Conservation (phyloP, 1,284 basidiomycete species). For the Phlebopus sp. region DNA sequence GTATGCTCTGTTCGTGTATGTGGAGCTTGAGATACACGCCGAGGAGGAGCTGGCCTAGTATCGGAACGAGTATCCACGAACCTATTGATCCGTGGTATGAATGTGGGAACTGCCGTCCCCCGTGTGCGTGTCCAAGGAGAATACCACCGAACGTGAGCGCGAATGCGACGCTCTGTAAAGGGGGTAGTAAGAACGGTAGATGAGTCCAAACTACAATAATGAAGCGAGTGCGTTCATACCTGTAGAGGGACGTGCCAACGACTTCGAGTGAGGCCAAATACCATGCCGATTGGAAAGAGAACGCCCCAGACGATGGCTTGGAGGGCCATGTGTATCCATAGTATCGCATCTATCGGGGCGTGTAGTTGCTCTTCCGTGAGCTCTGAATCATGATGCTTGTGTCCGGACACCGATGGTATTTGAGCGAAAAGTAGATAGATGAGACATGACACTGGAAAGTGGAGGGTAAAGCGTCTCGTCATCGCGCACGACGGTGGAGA, state of each 20-base stretch:
- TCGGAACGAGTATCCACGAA: conserved; percentile 65
- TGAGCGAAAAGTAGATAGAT: conserved; percentile 10
- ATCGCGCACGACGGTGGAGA: conserved; percentile 1
- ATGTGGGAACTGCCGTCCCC: conserved; percentile 68
- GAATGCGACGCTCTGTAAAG: conserved; percentile 58
- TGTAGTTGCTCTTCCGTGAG: conserved; percentile 60
- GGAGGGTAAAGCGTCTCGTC: not conserved
- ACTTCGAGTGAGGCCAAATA: conserved; percentile 75
- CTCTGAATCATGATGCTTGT: conserved; percentile 55
- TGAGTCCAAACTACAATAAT: not conserved
- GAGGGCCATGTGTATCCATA: conserved; percentile 78
- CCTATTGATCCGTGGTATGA: conserved; percentile 73
- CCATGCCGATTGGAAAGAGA: conserved; percentile 85
- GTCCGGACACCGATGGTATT: conserved; percentile 36
- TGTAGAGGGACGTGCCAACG: conserved; percentile 87
- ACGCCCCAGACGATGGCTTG: conserved; percentile 80
- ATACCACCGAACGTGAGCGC: conserved; percentile 70
- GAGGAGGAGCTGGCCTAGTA: conserved; percentile 64
- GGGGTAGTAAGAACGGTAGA: not conserved
- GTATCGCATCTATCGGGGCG: conserved; percentile 72
- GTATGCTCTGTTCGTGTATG: conserved; percentile 75
- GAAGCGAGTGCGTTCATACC: conserved; percentile 35
- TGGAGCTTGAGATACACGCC: conserved; percentile 95
- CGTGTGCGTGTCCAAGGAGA: conserved; percentile 78
- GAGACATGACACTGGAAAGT: conserved; percentile 7